Conservation (phyloP, 2,329 filamentous ascomycete species). For the Hirsutella rhossiliensis region DNA sequence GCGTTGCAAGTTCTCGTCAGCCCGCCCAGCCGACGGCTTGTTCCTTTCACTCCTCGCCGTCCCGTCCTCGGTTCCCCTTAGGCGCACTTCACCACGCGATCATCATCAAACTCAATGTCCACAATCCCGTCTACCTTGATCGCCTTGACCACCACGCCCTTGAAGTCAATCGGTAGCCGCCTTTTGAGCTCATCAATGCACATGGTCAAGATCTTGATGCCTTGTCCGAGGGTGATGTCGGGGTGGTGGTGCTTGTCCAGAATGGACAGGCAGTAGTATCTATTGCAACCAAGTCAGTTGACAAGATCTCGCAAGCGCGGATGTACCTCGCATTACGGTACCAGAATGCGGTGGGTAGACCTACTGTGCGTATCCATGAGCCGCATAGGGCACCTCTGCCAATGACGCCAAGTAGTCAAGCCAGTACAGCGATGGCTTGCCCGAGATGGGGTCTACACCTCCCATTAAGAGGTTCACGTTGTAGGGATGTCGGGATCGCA, state of each 20-base stretch:
- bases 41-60: background rate
- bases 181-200: conserved; percentile 97
- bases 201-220: conserved; percentile 84
- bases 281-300: conserved; percentile 17
- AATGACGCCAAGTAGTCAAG: conserved; percentile 89
- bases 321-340: background rate
- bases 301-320: background rate
- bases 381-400: conserved; percentile 84
- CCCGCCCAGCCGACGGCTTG: background rate
- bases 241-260: conserved; percentile 98
- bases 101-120: conserved; percentile 77
- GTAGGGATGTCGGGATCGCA: conserved; percentile 89
- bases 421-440: conserved; percentile 92
- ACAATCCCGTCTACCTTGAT: conserved; percentile 88
- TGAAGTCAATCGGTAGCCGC: conserved; percentile 96
- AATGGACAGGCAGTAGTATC: conserved; percentile 95
- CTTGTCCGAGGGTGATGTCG: conserved; percentile 78
- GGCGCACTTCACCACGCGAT: conserved; percentile 54
- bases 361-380: conserved; percentile 95
- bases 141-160: conserved; percentile 89
- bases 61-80: conserved; percentile 18
- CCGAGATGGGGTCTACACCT: conserved; percentile 82
- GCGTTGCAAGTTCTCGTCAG: too few species aligned
- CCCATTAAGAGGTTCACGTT: conserved; percentile 93
- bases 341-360: conserved; percentile 18